Base-by-base conservation (phyloP, 345 rosid genomes). In the Brassica nigra region DNA sequence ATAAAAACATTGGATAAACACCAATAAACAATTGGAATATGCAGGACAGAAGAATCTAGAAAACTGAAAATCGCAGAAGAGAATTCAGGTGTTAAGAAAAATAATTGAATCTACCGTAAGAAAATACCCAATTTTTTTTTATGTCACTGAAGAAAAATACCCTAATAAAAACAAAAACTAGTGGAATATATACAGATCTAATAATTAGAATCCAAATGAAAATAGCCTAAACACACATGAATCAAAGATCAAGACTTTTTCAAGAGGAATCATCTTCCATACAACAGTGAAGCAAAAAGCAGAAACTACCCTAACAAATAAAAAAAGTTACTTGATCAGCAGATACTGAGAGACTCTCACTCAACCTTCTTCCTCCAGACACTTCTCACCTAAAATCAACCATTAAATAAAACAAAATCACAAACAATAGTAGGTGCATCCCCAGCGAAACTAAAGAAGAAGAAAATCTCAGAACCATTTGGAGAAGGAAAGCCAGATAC, bases 21-120 rank as follows among this genome's bases (percentile, higher is more conserved):
- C 49, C 58, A 70, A 80, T 63, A 80, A 80, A 42, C 83, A 80
- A 75, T 8, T 80, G 54, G 78, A 74, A 74, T 74, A 75, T 58
- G 37, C 80, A 75, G 80, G 33, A 23, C 0, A 27, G 77, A 76
- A 78, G 39, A 78, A 76, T 73, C 73, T 49, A 27, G 29, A 75
- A 23, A 23, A 74, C 82, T 57, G 62, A 58, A 47, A 73, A 52
- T 36, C 59, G 52, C 74, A 11, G 4, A 57, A 72, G 47, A 29
- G 30, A 37, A 31, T 77, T 5, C 54, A 44, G 4, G 8, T 29
- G 30, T 15, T 30, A 20, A 10, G 31, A 70, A 62, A 73, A 34
- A 52, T 61, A 76, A 59, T 42, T 71, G 72, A 78, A 49, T 75
- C 82, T 63, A 27, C 62, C 29, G 10, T 30, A 20, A 39, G 12